A percentile compares a stretch with the other conserved stretches of the same genome.
Conservation (phyloP, 371 early-diverging fungal species). For the Circinella minor region DNA sequence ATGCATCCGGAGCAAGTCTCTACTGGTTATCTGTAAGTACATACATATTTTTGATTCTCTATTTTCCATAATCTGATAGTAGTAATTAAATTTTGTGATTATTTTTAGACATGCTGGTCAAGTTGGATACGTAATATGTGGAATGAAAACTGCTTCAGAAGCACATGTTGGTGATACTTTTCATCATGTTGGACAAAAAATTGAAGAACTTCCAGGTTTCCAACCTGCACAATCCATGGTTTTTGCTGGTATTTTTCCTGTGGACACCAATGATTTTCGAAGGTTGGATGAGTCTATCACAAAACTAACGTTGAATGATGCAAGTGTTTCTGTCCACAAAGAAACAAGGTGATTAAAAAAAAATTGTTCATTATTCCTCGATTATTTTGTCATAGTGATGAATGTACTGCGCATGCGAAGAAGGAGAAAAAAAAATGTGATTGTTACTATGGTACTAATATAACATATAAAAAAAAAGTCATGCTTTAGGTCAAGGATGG, state of each 20-base stretch:
- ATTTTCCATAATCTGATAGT: not conserved
- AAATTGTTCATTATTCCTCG: not conserved
- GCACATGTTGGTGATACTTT: slow-evolving; percentile 98
- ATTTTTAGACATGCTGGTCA: slow-evolving; percentile 82
- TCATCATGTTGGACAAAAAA: slow-evolving; percentile 61
- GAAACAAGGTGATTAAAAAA: slow-evolving; percentile 70
- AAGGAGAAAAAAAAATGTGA: too few species aligned
- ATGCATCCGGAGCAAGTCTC: slow-evolving; percentile 91
- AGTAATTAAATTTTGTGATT: slow-evolving; percentile 5
- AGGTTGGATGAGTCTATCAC: slow-evolving; percentile 90
- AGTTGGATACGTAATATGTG: slow-evolving; percentile 92
- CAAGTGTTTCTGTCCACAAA: slow-evolving; percentile 87
- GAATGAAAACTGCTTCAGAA: slow-evolving; percentile 93
- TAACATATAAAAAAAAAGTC: slow-evolving; percentile 33
- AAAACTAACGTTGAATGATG: slow-evolving; percentile 93
- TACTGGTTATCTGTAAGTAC: slow-evolving; percentile 72
- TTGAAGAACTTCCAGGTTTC: slow-evolving; percentile 88
- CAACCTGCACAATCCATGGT: slow-evolving; percentile 92
- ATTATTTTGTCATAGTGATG: too few species aligned
- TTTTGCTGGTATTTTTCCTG: slow-evolving; percentile 94
- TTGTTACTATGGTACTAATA: not conserved
- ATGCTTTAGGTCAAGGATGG: slow-evolving; percentile 95
- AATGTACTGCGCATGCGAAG: too few species aligned
- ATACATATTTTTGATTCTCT: not conserved
- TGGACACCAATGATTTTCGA: slow-evolving; percentile 87